Evolutionary conservation across 148 eudicot genomes (phyloP), one percentile per base, ranked within the genome.

Genomic region (Salicornia ramosissima): DNA sequence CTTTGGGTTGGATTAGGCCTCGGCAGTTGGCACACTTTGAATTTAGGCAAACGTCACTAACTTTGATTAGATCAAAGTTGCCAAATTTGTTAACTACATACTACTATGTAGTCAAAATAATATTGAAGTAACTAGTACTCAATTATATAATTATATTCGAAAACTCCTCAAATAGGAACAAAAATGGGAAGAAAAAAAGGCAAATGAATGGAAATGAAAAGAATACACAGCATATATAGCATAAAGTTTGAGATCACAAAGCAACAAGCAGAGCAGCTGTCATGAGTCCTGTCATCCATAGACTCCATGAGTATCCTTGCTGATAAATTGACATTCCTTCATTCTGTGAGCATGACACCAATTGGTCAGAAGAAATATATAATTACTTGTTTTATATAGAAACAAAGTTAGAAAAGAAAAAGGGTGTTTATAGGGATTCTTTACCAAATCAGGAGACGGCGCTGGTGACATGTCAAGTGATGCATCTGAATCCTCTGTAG

Each of bases 371-470:
- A 51, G 21, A 51, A 31, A 28, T 3, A 22, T 59, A 59, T 53
- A 7, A 25, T 14, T 54, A 42, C 9, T 49, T 19, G 28, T 28
- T 60, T 16, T 33, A 30, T 21, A 31, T 29, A 58, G n/a, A 18
- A 66, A 55, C 31, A 75, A 56, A 53, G n/a, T 34, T 5, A 19
- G 50, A 40, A 6, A 26, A 5, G n/a, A 53, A 22, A 22, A 1
- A 2, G 40, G 34, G 1, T 22, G 0, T 19, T 30, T 2, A 39
- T 50, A 10, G 22, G 31, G 56, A 10, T 19, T 3, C 11, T 36
- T 74, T 90, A 93, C 94, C 89, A 78, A 64, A 86, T 84, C 70
- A 50, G 96, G 98, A 40, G 96, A 77, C 9, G 98, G 98, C n/a
- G 98, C 98, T 46, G 86, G 90, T 72, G 95, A 55, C 40, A 36